Base-by-base conservation (phyloP, 805 yeast genomes). In the Yamadazyma laniorum region DNA sequence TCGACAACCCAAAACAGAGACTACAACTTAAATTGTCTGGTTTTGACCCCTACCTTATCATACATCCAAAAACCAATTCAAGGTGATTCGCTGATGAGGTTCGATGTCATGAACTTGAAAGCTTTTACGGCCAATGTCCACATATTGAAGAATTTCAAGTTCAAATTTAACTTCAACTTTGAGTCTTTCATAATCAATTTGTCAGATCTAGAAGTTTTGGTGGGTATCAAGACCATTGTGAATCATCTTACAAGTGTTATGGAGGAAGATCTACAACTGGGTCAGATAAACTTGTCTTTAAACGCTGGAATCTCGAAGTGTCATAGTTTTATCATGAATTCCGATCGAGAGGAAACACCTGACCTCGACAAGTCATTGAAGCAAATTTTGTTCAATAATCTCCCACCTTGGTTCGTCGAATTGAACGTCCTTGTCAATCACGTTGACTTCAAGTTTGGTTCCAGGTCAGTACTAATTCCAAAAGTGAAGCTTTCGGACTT, bases 391-490 rank as follows among this genome's bases (percentile, higher is more conserved):
- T 61, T 62, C 43, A 37, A 37, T 6, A 31, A 50, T 16, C 44
- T 64, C 11, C 73, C 74, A 1, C 27, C 42, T 4, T 68, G 72
- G 72, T 37, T 68, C 11, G 42, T 60, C 2, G 58, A 55, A 9
- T 35, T 52, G 13, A 49, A 51, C 15, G 17, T 61, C 16, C 36
- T 35, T 6, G 19, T 58, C 12, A 34, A 40, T n/a, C 37, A 45
- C 4, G 26, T 52, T 17, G 45, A 45, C 7, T 27, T 69, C 4
- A 38, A 44, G 21, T 35, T 68, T 9, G 73, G 72, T 0, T 64
- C 73, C 2, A 48, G 71, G 15, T 67, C 72, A 6, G 61, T 67
- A 1, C 50, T 68, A 25, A 58, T 67, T 6, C 66, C 62, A 16
- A 32, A 43, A 12, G 52, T 55, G 5, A 34, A 44, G 18, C 30